A percentile compares a stretch with the other conserved stretches of the same genome.
phyloP scores from a whole-genome alignment of 495 filamentous ascomycete genomes.

The Stereocaulon alpinum region DNA sequence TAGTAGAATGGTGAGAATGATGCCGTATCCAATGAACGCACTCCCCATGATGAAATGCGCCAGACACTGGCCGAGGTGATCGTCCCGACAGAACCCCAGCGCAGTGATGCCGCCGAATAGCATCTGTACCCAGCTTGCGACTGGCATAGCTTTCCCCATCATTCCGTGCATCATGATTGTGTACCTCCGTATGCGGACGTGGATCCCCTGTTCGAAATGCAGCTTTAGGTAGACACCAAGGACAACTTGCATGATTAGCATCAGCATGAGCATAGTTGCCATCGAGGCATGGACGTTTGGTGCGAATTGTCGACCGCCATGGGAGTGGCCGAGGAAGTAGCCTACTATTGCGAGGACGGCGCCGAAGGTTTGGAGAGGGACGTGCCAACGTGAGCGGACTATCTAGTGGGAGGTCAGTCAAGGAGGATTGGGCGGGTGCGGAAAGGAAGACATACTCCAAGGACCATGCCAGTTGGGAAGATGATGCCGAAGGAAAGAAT shows the following conservation, averaged over 20 bases:
- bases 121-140: conserved; percentile 91
- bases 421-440: background rate
- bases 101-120: conserved; percentile 90
- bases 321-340: conserved; percentile 83
- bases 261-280: conserved; percentile 65
- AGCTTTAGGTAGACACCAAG: conserved; percentile 82
- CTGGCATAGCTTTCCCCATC: conserved; percentile 75
- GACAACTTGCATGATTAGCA: conserved; percentile 64
- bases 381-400: conserved; percentile 83
- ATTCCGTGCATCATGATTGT: conserved; percentile 68
- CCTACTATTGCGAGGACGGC: conserved; percentile 67
- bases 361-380: conserved; percentile 72
- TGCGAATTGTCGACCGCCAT: conserved; percentile 80
- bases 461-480: conserved; percentile 91
- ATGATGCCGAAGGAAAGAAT: conserved; percentile 77
- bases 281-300: conserved; percentile 77
- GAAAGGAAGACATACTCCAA: conserved; percentile 54
- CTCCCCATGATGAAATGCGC: conserved; percentile 99
- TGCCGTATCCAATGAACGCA: conserved; percentile 90
- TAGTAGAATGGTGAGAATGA: conserved; percentile 75
- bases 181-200: conserved; percentile 63
- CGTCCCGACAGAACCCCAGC: conserved; percentile 85
- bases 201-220: conserved; percentile 73
- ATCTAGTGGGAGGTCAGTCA: conserved; percentile 45
- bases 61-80: conserved; percentile 85